Evolutionary conservation across 441 rosid species (phyloP).

Genomic region (Brassica hybrid): DNA sequence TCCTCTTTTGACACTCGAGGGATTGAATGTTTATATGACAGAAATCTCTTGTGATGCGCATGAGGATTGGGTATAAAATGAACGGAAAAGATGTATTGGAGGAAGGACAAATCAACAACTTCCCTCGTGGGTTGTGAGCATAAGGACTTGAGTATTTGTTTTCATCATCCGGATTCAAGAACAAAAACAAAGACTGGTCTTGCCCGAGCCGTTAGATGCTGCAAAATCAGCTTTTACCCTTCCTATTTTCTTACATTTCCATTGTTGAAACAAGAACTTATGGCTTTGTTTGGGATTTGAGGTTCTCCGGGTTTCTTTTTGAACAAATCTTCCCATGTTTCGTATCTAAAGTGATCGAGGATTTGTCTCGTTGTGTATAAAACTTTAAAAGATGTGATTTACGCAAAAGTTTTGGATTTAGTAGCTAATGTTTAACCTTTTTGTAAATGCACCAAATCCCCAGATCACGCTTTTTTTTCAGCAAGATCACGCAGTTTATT

Average conservation of each 20-base stretch:
- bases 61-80: slow-evolving; percentile 81
- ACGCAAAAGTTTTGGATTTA: slow-evolving; percentile 5
- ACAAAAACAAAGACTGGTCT: neutral
- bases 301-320: slow-evolving; percentile 27
- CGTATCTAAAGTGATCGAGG: slow-evolving; percentile 6
- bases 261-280: slow-evolving; percentile 22
- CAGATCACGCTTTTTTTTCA: too few species aligned
- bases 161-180: slow-evolving; percentile 3
- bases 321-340: slow-evolving; percentile 29
- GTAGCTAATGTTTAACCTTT: neutral
- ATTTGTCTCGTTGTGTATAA: slow-evolving; percentile 19
- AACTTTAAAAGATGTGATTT: neutral
- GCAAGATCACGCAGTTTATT: neutral
- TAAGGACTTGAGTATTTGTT: slow-evolving; percentile 30
- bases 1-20: neutral
- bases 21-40: slow-evolving; percentile 46
- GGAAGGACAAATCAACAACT: slow-evolving; percentile 90
- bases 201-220: slow-evolving; percentile 29
- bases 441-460: too few species aligned
- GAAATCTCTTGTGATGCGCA: too few species aligned
- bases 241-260: neutral
- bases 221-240: neutral
- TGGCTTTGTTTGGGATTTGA: slow-evolving; percentile 31
- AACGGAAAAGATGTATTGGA: slow-evolving; percentile 78
- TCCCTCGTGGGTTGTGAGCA: slow-evolving; percentile 73